phyloP scores from a whole-genome alignment of 1,284 basidiomycete genomes.

The Volvariella volvacea region DNA sequence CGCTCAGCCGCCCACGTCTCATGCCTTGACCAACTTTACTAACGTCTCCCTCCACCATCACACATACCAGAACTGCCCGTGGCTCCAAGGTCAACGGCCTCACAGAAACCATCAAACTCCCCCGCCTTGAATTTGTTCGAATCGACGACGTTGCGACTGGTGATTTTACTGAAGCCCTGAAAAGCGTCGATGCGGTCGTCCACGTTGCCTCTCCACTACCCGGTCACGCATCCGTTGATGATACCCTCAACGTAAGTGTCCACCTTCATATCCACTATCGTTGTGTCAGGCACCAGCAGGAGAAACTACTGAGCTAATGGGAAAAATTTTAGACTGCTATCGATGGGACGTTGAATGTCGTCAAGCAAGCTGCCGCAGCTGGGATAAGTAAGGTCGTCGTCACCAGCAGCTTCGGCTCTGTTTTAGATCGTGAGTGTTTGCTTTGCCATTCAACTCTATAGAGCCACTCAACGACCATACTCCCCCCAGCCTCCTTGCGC shows the following conservation, averaged over 20 bases:
- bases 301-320: too few species aligned
- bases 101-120: constrained; percentile 12
- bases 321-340: constrained; percentile 20
- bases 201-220: constrained; percentile 26
- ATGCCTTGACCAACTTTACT: too few species aligned
- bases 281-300: neutral
- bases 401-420: constrained; percentile 22
- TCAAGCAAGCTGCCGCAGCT: constrained; percentile 22
- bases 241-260: constrained; percentile 18
- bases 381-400: constrained; percentile 26
- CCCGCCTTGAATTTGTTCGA: constrained; percentile 21
- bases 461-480: too few species aligned
- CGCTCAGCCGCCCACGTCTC: too few species aligned
- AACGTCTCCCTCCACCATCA: too few species aligned
- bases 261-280: neutral
- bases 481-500: constrained; percentile 1
- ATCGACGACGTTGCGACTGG: constrained; percentile 22
- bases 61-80: constrained; percentile 12
- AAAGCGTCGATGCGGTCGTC: constrained; percentile 21
- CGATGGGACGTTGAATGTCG: constrained; percentile 22
- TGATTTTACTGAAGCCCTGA: constrained; percentile 20
- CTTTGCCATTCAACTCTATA: too few species aligned
- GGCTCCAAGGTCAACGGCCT: constrained; percentile 13
- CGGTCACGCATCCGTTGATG: constrained; percentile 18
- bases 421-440: constrained; percentile 17